Percentiles rank a stretch among this genome's conserved stretches.
Evolutionary conservation across 2,329 filamentous ascomycete species (phyloP).

Genomic region (Claviceps sp.): DNA sequence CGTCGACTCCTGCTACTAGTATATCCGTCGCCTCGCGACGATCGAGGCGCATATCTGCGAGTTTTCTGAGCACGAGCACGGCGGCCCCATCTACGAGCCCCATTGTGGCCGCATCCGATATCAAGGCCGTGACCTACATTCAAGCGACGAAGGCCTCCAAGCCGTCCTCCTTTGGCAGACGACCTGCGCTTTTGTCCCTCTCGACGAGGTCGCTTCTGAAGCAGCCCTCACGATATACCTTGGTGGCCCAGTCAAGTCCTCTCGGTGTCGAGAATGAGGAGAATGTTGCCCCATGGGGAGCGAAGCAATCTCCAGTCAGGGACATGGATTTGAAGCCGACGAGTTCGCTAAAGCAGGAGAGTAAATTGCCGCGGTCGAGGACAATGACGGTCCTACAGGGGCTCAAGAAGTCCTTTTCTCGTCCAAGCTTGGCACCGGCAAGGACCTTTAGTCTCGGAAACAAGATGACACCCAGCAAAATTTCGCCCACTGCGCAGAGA

Average conservation of each 20-base stretch:
- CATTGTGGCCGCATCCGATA: constrained; percentile 16
- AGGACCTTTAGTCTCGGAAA: constrained; percentile 9
- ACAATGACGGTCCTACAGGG: constrained; percentile 32
- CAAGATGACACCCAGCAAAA: constrained; percentile 2
- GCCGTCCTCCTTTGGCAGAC: neutral
- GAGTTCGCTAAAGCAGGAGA: constrained; percentile 3
- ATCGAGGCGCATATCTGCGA: constrained; percentile 16
- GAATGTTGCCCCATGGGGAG: constrained; percentile 12
- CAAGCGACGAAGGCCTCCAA: neutral
- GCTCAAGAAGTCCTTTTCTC: constrained; percentile 31
- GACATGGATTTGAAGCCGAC: neutral
- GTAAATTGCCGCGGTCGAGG: constrained; percentile 28
- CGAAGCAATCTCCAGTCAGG: neutral
- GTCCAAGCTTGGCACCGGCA: constrained; percentile 14
- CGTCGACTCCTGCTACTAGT: neutral
- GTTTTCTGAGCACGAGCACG: constrained; percentile 13
- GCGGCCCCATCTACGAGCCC: constrained; percentile 15
- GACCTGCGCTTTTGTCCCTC: constrained; percentile 1
- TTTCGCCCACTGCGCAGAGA: neutral
- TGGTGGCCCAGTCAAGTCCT: constrained; percentile 4
- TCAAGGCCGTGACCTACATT: constrained; percentile 11
- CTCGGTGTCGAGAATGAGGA: constrained; percentile 13
- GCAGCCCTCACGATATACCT: constrained; percentile 6
- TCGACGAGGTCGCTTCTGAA: constrained; percentile 9
- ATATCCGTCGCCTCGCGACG: neutral